These are phyloP conservation scores for Torrubiellomyces zombiae DNA, from an alignment of 2,329 filamentous ascomycete species.

Conservation along the genomic window DNA sequence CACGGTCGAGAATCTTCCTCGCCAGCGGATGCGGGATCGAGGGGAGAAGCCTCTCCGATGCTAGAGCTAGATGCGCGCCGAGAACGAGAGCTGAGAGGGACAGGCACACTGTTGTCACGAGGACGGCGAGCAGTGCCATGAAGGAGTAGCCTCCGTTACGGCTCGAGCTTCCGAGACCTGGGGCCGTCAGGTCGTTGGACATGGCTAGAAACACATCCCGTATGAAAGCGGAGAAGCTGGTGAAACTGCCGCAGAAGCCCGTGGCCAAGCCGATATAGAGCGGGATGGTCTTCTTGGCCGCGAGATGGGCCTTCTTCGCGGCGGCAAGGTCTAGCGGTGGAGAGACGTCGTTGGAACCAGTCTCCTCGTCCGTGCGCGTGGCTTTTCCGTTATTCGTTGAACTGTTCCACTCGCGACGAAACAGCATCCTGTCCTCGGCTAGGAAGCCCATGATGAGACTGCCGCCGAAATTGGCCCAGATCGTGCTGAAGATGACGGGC, in stretches of 20 bases:
- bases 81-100: constrained; percentile 52
- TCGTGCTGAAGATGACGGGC: constrained; percentile 53
- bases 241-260: constrained; percentile 80
- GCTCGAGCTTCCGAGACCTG: constrained; percentile 17
- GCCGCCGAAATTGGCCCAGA: constrained; percentile 82
- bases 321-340: constrained; percentile 20
- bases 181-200: constrained; percentile 48
- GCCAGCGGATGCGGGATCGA: constrained; percentile 39
- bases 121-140: constrained; percentile 60
- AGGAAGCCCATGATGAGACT: constrained; percentile 76
- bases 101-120: constrained; percentile 55
- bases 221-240: constrained; percentile 76
- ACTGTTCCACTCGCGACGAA: constrained; percentile 48
- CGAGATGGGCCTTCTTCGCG: constrained; percentile 39
- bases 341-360: constrained; percentile 6
- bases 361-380: constrained; percentile 21
- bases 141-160: constrained; percentile 67
- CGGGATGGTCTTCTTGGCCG: constrained; percentile 70
- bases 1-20: constrained; percentile 45
- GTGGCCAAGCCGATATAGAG: constrained; percentile 76
- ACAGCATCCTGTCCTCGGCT: constrained; percentile 59
- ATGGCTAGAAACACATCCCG: constrained; percentile 65
- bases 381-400: constrained; percentile 20
- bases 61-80: constrained; percentile 60
- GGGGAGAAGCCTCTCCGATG: constrained; percentile 39